These are phyloP conservation scores for Plantago elongata DNA, from an alignment of 257 asterid genomes.

Conservation along the genomic window DNA sequence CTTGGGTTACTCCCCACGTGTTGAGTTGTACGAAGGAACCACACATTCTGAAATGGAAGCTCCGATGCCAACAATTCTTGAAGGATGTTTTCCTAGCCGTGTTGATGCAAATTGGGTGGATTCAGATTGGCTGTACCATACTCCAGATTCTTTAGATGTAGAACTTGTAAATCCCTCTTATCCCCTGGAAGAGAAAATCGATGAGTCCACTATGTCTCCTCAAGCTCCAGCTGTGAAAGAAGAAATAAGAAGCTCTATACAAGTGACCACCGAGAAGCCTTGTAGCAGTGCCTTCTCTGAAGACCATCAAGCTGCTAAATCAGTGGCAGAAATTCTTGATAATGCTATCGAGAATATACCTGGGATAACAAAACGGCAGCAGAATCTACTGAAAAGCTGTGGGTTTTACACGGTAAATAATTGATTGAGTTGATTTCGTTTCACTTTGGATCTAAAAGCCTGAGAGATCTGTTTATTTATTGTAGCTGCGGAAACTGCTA, in stretches of 20 bases:
- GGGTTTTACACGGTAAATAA: conserved; percentile 78
- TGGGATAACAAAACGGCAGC: conserved; percentile 61
- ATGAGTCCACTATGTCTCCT: conserved; percentile 28
- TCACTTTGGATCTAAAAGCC: conserved; percentile 17
- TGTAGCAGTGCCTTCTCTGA: conserved; percentile 26
- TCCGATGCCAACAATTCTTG: conserved; percentile 46
- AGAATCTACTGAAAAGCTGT: conserved; percentile 58
- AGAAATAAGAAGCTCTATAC: conserved; percentile 33
- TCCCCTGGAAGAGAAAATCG: conserved; percentile 31
- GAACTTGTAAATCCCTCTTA: conserved; percentile 25
- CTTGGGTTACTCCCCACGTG: conserved; percentile 59
- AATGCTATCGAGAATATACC: conserved; percentile 52
- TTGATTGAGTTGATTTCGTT: conserved; percentile 9
- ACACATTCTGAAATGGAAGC: conserved; percentile 36
- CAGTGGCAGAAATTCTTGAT: conserved; percentile 63
- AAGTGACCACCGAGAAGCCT: conserved; percentile 29
- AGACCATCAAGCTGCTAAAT: conserved; percentile 33
- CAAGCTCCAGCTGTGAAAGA: conserved; percentile 31
- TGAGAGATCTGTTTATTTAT: conserved; percentile 32
- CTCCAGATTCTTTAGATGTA: conserved; percentile 35
- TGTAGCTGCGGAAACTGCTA: conserved; percentile 84
- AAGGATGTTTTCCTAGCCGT: conserved; percentile 44
- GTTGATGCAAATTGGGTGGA: conserved; percentile 46
- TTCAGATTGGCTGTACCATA: conserved; percentile 35
- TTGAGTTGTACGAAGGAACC: conserved; percentile 65